Percentiles rank a stretch among this genome's conserved stretches.
These are phyloP conservation scores for Haplosporangium sp. DNA, from an alignment of 371 early-diverging fungal genomes.

Conservation along the genomic window DNA sequence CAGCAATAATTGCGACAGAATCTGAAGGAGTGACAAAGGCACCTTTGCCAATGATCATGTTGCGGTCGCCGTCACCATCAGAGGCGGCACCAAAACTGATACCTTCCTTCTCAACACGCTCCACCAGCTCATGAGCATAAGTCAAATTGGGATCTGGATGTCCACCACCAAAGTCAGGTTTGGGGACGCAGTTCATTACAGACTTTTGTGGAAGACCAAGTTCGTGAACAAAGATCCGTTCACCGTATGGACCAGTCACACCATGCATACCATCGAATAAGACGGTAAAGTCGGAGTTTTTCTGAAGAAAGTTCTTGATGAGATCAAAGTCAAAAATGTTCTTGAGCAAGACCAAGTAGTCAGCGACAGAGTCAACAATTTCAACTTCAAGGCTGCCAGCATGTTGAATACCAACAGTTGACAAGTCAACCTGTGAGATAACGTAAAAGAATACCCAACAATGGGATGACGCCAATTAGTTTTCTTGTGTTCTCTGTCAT, in stretches of 20 bases:
- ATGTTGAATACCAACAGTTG: constrained; percentile 69
- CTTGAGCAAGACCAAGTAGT: constrained; percentile 91
- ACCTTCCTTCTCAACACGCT: constrained; percentile 82
- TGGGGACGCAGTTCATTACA: constrained; percentile 87
- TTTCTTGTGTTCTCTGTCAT: background rate
- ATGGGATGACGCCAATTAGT: background rate
- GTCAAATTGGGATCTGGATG: constrained; percentile 99
- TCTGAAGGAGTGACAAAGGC: constrained; percentile 98
- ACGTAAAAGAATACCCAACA: background rate
- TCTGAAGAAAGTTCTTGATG: constrained; percentile 82
- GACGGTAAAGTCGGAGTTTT: constrained; percentile 80
- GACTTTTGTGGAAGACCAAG: constrained; percentile 86
- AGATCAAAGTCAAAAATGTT: constrained; percentile 90
- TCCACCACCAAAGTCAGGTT: constrained; percentile 93
- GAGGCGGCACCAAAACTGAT: constrained; percentile 95
- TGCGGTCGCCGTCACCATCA: constrained; percentile 94
- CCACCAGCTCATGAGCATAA: constrained; percentile 95
- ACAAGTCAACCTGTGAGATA: constrained; percentile 78
- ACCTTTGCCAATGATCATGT: constrained; percentile 95
- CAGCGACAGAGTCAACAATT: constrained; percentile 90
- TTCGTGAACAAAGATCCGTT: constrained; percentile 88
- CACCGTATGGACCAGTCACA: constrained; percentile 96
- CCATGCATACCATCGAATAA: constrained; percentile 98
- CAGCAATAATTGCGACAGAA: constrained; percentile 97
- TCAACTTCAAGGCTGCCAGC: constrained; percentile 80